Conservation (phyloP, 805 yeast species). For the Saccharomycopsis fermentans region DNA sequence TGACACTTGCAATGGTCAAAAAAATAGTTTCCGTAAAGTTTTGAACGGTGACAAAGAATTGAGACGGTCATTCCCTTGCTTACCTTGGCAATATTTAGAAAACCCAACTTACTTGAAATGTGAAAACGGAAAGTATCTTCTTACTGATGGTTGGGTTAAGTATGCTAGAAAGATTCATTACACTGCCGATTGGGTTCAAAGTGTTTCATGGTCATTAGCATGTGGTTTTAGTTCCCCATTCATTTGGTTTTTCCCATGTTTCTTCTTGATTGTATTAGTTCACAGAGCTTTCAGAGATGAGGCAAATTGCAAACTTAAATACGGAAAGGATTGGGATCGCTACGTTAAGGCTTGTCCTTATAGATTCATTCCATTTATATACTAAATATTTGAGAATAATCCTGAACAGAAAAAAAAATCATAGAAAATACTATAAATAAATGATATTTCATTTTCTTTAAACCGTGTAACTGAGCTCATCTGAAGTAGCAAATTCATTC, state of each 20-base stretch:
- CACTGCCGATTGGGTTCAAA: slow-evolving; percentile 87
- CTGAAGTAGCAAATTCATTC: slow-evolving; percentile 50
- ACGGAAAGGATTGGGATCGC: slow-evolving; percentile 89
- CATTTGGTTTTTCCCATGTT: slow-evolving; percentile 94
- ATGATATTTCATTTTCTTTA: neutral
- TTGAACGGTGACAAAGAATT: slow-evolving; percentile 68
- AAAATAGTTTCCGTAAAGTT: slow-evolving; percentile 78
- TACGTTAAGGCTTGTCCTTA: slow-evolving; percentile 85
- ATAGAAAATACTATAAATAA: neutral
- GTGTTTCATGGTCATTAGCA: slow-evolving; percentile 82
- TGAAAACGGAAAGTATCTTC: slow-evolving; percentile 70
- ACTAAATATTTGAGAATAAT: too few species aligned
- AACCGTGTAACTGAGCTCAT: slow-evolving; percentile 12
- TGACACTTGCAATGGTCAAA: slow-evolving; percentile 92
- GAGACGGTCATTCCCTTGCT: slow-evolving; percentile 87
- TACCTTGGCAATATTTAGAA: slow-evolving; percentile 73
- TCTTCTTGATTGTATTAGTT: slow-evolving; percentile 75
- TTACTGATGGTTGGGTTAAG: slow-evolving; percentile 91
- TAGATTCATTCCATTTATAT: slow-evolving; percentile 80
- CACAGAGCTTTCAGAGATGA: slow-evolving; percentile 89
- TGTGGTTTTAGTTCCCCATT: slow-evolving; percentile 83
- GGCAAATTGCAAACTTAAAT: slow-evolving; percentile 73
- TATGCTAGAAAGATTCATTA: slow-evolving; percentile 92
- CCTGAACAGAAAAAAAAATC: neutral
- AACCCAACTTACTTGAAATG: slow-evolving; percentile 82